Evolutionary conservation across 345 rosid genomes (phyloP).

Genomic region (Hirschfeldia incana): DNA sequence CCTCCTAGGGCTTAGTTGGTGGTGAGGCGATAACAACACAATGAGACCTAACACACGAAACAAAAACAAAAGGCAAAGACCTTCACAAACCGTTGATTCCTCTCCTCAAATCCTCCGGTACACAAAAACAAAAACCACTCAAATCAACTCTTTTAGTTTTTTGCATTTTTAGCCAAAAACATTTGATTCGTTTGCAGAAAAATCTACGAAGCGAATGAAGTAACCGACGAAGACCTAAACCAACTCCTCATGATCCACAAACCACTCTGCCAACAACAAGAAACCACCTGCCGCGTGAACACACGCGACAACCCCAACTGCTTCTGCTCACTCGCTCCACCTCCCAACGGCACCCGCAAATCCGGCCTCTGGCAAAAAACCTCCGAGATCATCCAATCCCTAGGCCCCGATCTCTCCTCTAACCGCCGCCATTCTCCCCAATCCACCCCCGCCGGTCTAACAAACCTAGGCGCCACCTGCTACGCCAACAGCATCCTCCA

Average conservation of each 20-base stretch:
- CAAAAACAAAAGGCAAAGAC: slow-evolving; percentile 66
- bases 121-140: neutral
- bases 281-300: slow-evolving; percentile 74
- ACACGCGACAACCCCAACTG: slow-evolving; percentile 93
- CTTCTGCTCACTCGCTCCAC: slow-evolving; percentile 81
- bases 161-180: neutral
- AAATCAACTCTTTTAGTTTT: neutral
- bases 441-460: slow-evolving; percentile 81
- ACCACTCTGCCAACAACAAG: slow-evolving; percentile 61
- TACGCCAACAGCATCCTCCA: slow-evolving; percentile 98
- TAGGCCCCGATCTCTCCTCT: slow-evolving; percentile 68
- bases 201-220: slow-evolving; percentile 61
- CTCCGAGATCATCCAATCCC: slow-evolving; percentile 58
- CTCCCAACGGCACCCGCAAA: slow-evolving; percentile 77
- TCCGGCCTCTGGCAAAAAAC: slow-evolving; percentile 90
- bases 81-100: slow-evolving; percentile 45
- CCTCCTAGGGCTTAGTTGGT: slow-evolving; percentile 21
- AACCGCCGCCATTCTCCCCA: slow-evolving; percentile 68
- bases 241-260: slow-evolving; percentile 69
- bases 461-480: slow-evolving; percentile 95
- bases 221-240: slow-evolving; percentile 61
- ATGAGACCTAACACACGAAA: slow-evolving; percentile 79
- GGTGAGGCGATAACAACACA: slow-evolving; percentile 23
- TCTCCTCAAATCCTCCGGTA: slow-evolving; percentile 48
- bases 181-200: slow-evolving; percentile 46